A percentile compares a stretch with the other conserved stretches of the same genome.
Evolutionary conservation across 495 filamentous ascomycete genomes (phyloP).

Genomic region (Glarea lozoyensis): DNA sequence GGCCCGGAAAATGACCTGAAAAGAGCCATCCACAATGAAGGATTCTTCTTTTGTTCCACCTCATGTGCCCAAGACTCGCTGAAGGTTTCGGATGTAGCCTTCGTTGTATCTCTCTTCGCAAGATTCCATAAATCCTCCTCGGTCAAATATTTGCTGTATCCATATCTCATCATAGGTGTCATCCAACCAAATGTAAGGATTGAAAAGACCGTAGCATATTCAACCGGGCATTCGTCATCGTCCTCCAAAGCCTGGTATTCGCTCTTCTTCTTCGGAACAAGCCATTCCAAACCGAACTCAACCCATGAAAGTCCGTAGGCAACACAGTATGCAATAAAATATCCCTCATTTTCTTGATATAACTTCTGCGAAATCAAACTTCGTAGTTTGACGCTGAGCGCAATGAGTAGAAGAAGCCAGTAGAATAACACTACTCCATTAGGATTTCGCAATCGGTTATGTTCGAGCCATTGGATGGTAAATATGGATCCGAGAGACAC

Average conservation of each 20-base stretch:
- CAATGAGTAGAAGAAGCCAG: constrained; percentile 85
- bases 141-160: constrained; percentile 84
- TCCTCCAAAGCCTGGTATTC: constrained; percentile 79
- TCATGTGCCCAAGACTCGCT: constrained; percentile 71
- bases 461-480: constrained; percentile 86
- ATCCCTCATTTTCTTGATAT: constrained; percentile 54
- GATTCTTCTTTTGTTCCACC: constrained; percentile 59
- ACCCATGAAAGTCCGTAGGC: constrained; percentile 60
- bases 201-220: constrained; percentile 93
- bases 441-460: constrained; percentile 77
- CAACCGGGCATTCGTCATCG: constrained; percentile 82
- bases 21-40: constrained; percentile 87
- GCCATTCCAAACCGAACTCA: constrained; percentile 81
- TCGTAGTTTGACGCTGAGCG: constrained; percentile 75
- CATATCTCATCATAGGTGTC: constrained; percentile 95
- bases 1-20: constrained; percentile 78
- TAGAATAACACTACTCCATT: constrained; percentile 94
- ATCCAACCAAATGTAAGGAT: constrained; percentile 96
- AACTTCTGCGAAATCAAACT: constrained; percentile 73
- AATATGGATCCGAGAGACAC: constrained; percentile 72
- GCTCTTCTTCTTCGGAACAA: constrained; percentile 80
- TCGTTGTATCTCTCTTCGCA: constrained; percentile 69
- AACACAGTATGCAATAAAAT: constrained; percentile 72
- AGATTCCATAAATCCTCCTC: constrained; percentile 98
- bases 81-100: constrained; percentile 55